Evolutionary conservation across 305 asterid genomes (phyloP).

Genomic region (Nicotiana rustica): DNA sequence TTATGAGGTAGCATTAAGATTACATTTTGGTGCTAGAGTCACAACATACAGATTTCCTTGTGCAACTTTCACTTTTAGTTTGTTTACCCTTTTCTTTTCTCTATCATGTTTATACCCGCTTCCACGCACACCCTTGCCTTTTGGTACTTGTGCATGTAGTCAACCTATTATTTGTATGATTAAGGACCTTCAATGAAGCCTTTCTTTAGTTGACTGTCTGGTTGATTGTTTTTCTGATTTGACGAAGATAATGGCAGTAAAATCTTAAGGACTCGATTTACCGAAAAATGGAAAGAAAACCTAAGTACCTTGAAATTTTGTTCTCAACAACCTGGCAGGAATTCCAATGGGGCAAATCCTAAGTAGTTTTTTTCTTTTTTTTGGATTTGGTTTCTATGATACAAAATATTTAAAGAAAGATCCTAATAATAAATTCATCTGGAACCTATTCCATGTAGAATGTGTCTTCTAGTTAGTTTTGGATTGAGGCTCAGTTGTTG

Average conservation of each 20-base stretch:
- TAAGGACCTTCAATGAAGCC: background rate
- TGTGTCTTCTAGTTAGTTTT: background rate
- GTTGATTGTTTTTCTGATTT: background rate
- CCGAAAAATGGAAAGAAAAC: conserved; percentile 1
- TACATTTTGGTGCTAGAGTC: background rate
- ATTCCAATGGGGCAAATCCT: background rate
- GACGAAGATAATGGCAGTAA: background rate
- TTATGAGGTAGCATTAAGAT: conserved; percentile 20
- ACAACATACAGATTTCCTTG: conserved; percentile 10
- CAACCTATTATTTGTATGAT: conserved; percentile 4
- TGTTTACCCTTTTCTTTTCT: background rate
- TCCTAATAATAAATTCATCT: conserved; percentile 27
- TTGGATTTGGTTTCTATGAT: background rate
- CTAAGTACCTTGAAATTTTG: background rate
- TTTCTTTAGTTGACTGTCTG: background rate
- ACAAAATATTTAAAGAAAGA: background rate
- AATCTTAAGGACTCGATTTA: background rate
- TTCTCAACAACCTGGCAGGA: conserved; percentile 3
- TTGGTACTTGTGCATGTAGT: background rate
- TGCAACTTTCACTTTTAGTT: background rate
- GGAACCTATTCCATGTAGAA: conserved; percentile 20
- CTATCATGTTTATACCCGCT: background rate
- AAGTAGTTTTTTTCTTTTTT: background rate
- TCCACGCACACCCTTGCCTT: background rate
- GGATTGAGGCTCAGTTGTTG: conserved; percentile 8